phyloP scores from a whole-genome alignment of 352 stramenopile genomes.

The Globisporangium irregulare region DNA sequence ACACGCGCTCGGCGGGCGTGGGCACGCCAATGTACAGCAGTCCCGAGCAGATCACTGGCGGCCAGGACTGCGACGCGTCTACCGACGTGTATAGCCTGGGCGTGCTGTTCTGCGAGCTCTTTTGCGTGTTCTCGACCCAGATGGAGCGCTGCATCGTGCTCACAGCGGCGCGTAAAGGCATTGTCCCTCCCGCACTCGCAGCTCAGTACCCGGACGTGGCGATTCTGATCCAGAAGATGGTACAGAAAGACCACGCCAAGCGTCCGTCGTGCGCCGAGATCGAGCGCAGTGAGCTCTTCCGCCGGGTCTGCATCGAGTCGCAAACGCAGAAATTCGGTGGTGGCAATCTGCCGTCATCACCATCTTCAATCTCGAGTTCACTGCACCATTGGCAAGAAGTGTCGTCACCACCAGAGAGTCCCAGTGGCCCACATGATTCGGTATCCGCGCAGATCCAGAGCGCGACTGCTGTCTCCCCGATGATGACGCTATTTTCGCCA shows the following conservation, averaged over 20 bases:
- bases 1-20: slow-evolving; percentile 63
- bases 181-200: slow-evolving; percentile 32
- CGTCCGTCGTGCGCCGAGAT: slow-evolving; percentile 54
- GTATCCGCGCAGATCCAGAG: not conserved
- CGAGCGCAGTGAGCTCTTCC: slow-evolving; percentile 23
- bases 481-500: not conserved
- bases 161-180: slow-evolving; percentile 36
- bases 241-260: slow-evolving; percentile 33
- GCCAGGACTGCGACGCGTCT: slow-evolving; percentile 36
- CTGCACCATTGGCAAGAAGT: slow-evolving; percentile 7
- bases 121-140: slow-evolving; percentile 70
- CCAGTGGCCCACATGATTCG: not conserved
- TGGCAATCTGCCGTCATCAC: not conserved
- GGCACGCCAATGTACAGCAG: slow-evolving; percentile 76
- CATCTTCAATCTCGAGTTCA: not conserved
- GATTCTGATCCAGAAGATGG: slow-evolving; percentile 45
- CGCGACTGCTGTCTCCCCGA: not conserved
- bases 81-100: slow-evolving; percentile 78
- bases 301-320: slow-evolving; percentile 1
- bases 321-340: slow-evolving; percentile 2
- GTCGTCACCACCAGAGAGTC: not conserved
- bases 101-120: slow-evolving; percentile 70
- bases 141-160: slow-evolving; percentile 76
- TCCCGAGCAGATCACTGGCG: slow-evolving; percentile 56
- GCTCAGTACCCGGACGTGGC: slow-evolving; percentile 41